phyloP scores from a whole-genome alignment of 148 eudicot genomes.

The Silene uniflora region DNA sequence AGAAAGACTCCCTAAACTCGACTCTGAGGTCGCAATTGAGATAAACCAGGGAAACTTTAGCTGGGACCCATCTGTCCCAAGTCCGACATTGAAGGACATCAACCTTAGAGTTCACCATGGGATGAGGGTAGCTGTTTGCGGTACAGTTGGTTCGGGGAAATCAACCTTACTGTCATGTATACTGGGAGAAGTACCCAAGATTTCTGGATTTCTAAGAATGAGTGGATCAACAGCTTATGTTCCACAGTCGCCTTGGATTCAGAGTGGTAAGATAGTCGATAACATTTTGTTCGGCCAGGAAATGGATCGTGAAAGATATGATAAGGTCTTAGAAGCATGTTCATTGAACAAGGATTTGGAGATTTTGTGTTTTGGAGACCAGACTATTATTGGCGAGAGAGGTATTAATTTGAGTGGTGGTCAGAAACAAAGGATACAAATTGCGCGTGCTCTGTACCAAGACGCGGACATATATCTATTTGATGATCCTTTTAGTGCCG shows the following conservation, averaged over 20 bases:
- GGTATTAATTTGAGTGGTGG: conserved; percentile 74
- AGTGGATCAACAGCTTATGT: conserved; percentile 54
- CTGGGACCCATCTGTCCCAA: conserved; percentile 42
- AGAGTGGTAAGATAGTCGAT: conserved; percentile 49
- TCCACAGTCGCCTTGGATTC: conserved; percentile 61
- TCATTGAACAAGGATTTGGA: conserved; percentile 52
- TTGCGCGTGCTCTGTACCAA: conserved; percentile 54
- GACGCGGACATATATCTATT: conserved; percentile 55
- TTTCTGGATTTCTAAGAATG: conserved; percentile 37
- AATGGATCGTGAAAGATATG: conserved; percentile 42
- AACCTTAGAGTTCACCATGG: conserved; percentile 40
- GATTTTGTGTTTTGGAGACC: conserved; percentile 48
- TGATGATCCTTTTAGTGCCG: conserved; percentile 70
- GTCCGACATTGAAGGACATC: conserved; percentile 40
- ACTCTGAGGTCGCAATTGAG: conserved; percentile 34
- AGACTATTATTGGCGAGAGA: conserved; percentile 53
- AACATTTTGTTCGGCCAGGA: conserved; percentile 46
- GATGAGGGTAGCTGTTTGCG: conserved; percentile 61
- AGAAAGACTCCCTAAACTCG: conserved; percentile 35
- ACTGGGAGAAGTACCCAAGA: conserved; percentile 44
- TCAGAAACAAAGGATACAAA: conserved; percentile 60
- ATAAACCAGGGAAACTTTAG: conserved; percentile 47
- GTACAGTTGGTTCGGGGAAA: conserved; percentile 61
- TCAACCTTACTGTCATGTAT: conserved; percentile 52
- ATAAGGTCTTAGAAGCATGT: conserved; percentile 52